phyloP scores from a whole-genome alignment of 164 flowering plant genomes.

The Santalum album region DNA sequence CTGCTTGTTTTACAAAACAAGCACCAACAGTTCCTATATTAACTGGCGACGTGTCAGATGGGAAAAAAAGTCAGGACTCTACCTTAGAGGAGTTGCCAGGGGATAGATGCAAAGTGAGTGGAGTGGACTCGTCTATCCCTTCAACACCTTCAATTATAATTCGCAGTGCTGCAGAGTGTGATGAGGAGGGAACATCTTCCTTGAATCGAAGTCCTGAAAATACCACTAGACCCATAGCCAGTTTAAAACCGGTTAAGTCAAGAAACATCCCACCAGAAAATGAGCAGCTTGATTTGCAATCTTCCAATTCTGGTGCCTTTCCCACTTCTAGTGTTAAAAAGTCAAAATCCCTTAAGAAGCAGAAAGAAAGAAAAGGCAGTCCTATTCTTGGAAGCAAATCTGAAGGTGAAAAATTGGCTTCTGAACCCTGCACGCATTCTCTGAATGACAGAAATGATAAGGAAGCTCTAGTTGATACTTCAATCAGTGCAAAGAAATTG shows the following conservation, averaged over 20 bases:
- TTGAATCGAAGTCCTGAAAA: constrained; percentile 12
- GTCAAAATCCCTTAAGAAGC: too few relatives aligned
- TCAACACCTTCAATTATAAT: constrained; percentile 48
- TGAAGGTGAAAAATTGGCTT: too few relatives aligned
- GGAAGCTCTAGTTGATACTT: constrained; percentile 14
- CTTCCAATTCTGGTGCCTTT: too few relatives aligned
- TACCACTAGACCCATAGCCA: constrained; percentile 6
- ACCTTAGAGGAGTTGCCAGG: constrained; percentile 13
- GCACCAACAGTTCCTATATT: constrained; percentile 24
- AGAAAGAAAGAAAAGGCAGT: too few relatives aligned
- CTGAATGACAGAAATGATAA: too few relatives aligned
- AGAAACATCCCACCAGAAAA: too few relatives aligned
- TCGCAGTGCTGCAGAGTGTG: constrained; percentile 89
- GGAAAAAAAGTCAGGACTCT: constrained; percentile 20
- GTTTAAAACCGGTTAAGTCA: neutral
- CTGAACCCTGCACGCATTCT: too few relatives aligned
- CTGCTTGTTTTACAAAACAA: constrained; percentile 18
- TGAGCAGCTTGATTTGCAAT: too few relatives aligned
- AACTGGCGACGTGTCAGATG: constrained; percentile 17
- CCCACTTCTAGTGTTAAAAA: too few relatives aligned
- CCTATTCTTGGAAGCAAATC: too few relatives aligned
- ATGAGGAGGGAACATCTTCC: constrained; percentile 51
- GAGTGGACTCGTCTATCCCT: constrained; percentile 10
- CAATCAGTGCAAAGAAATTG: constrained; percentile 35
- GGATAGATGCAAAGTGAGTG: constrained; percentile 15